Percentiles rank a stretch among this genome's conserved stretches.
phyloP scores from a whole-genome alignment of 2,329 filamentous ascomycete species.

The Coniochaeta sp. region DNA sequence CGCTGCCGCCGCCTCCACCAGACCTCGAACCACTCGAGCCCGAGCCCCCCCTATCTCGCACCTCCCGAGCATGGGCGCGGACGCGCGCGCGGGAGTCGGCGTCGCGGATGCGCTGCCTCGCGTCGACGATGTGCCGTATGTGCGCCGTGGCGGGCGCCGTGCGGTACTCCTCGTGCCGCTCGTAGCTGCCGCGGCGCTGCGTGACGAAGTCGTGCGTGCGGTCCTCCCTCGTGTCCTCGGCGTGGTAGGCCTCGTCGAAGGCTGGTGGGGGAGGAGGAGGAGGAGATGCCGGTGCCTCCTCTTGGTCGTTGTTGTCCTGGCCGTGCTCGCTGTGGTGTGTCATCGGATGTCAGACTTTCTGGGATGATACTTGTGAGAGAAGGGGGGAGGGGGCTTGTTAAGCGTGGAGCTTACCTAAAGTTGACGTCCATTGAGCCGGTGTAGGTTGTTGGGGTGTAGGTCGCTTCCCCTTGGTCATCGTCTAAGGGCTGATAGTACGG shows the following conservation, averaged over 20 bases:
- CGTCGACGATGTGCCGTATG: background rate
- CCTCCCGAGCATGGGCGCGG: background rate
- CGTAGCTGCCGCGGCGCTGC: background rate
- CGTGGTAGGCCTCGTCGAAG: background rate
- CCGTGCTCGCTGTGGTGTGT: background rate
- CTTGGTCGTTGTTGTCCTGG: background rate
- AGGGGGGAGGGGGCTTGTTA: too few species aligned
- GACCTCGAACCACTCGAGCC: background rate
- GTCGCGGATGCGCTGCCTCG: background rate
- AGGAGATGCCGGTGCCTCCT: too few species aligned
- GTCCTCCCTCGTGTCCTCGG: background rate
- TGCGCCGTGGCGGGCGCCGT: background rate
- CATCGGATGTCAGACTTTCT: too few species aligned
- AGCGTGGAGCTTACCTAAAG: background rate
- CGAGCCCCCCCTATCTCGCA: background rate
- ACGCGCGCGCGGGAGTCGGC: background rate
- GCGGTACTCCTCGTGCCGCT: background rate
- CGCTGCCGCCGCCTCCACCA: background rate
- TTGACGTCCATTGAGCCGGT: background rate
- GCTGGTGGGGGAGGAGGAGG: background rate
- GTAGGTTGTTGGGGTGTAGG: background rate
- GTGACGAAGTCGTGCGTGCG: background rate
- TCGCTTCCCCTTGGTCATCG: background rate
- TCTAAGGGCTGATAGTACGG: background rate
- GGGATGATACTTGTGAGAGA: background rate